phyloP scores from a whole-genome alignment of 192 early-diverging fungal genomes.

The Anaeromyces robustus region DNA sequence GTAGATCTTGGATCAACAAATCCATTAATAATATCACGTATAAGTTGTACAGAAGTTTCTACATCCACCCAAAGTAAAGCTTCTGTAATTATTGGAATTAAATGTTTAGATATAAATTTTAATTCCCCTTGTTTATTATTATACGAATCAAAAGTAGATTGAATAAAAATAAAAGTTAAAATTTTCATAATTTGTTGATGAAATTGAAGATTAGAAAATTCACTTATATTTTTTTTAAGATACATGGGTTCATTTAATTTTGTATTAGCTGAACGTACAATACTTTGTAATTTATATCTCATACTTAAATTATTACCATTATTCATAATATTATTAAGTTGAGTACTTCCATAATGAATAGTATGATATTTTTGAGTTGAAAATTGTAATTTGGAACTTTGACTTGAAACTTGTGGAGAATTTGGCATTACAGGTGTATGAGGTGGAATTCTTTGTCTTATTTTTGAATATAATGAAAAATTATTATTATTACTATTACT shows the following conservation, averaged over 20 bases:
- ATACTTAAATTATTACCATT: background rate
- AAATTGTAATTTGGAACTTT: background rate
- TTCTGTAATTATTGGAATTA: background rate
- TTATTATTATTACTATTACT: no score
- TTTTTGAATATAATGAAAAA: background rate
- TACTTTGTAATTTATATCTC: background rate
- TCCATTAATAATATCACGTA: background rate
- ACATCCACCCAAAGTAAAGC: background rate
- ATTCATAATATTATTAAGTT: background rate
- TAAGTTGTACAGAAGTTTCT: background rate
- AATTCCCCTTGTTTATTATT: background rate
- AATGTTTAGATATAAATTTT: background rate
- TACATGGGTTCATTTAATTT: background rate
- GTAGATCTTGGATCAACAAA: background rate
- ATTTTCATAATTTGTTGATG: background rate
- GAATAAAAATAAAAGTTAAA: background rate
- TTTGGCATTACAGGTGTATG: background rate
- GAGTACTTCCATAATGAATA: background rate
- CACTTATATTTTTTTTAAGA: background rate
- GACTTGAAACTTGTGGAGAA: background rate
- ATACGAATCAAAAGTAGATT: background rate
- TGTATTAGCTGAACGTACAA: background rate
- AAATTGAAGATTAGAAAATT: background rate
- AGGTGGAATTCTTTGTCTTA: background rate
- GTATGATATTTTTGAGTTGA: background rate